Evolutionary conservation across 768 basidiomycete species (phyloP), one percentile per base, ranked within the genome.

Genomic region (Trametes villosa): DNA sequence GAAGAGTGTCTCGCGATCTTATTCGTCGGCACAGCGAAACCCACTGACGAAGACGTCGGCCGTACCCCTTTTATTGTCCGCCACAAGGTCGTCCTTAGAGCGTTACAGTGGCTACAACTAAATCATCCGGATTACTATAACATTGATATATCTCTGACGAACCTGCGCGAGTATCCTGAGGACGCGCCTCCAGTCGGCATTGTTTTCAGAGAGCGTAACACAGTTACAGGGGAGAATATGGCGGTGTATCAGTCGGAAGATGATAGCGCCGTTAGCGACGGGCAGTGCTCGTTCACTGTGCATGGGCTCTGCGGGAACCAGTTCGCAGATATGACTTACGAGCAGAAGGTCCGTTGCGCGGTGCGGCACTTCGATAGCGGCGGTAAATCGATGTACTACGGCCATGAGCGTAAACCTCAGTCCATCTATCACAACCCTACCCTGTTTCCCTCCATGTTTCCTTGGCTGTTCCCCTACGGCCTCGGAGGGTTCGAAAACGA

Each of bases 401-500:
- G 40, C 7, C 40, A 41, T 17, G 13, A 41, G 6, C 5, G 18
- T 5, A 13, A 6, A 17, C 40, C 40, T 8, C 8, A 41, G 40
- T 41, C 40, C 18, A 41, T 41, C 12, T 41, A 41, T 41, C 40
- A 41, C 18, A 41, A 41, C n/a, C 12, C 9, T 7, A 41, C 7
- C 7, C 18, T 41, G 18, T 41, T 8, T 41, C 40, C 40, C 12
- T 7, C 8, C 18, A 41, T 41, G 40, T 41, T 12, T 41, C 40
- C 40, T 5, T 41, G 40, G 40, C n/a, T 41, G 6, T 41, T 12
- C n/a, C 40, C 40, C 5, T 41, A 41, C 40, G 40, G 40, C n/a
- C 40, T 41, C 8, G 40, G 40, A 20, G 76, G 75, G 0, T 67
- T 78, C 11, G 74, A 74, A 7, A 57, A 68, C 63, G 24, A 40